Evolutionary conservation across 2,329 filamentous ascomycete genomes (phyloP), one percentile per base, ranked within the genome.

Genomic region (Periconia sp.): DNA sequence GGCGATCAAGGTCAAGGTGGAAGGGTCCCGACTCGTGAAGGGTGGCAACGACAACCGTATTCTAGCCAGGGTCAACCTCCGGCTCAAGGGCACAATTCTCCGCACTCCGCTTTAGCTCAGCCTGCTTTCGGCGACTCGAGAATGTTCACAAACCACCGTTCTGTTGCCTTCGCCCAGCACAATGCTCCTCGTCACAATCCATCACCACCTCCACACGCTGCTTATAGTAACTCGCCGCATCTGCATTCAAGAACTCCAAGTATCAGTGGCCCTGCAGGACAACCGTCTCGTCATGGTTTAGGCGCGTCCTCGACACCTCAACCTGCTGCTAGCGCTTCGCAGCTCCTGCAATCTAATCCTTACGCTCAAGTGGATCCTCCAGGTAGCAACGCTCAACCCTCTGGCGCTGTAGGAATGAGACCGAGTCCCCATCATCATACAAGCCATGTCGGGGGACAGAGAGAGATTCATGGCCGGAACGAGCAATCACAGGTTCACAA

Each of bases 291-390:
- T 28, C 57, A 65, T 30, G 44, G 52, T 8, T 50, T 66, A 9
- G 56, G 43, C 33, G 45, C 57, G 11, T 50, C 56, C 28, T 36
- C 59, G 16, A 40, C 52, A 28, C 57, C 50, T 3, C 56, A 59
- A 28, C 36, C 30, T 35, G 25, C 46, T 3, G 35, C 57, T 16
- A 49, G 50, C 12, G 47, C 56, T 18, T 52, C 54, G 15, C 63
- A 66, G 40, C 64, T 68, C 7, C 43, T 70, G 16, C 64, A 69
- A 31, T 64, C 67, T 13, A 70, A 70, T 41, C 67, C 67, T 8
- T 70, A 69, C 42, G 60, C 62, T 12, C 64, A 66, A 38, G 63
- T 70, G 2, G 65, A 70, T 40, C 66, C 65, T n/a, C 54, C 63
- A 22, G 59, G 63, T 6, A 52, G 43, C 28, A 46, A 48, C 24